Evolutionary conservation across 495 filamentous ascomycete genomes (phyloP).

Genomic region (Penicillium cataractarum): DNA sequence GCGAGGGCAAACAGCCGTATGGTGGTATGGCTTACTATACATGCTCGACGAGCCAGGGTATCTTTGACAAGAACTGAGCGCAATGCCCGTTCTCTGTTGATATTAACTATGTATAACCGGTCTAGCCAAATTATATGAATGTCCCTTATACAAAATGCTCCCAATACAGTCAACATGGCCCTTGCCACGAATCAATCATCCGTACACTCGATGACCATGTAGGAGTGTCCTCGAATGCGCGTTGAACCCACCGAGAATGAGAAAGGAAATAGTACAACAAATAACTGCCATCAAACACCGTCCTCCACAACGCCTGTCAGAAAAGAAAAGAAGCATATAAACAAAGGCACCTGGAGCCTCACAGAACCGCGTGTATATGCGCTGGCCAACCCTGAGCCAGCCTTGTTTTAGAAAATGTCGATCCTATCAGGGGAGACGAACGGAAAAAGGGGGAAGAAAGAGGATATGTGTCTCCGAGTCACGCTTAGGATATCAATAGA

Average conservation of each 20-base stretch:
- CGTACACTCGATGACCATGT: conserved; percentile 3
- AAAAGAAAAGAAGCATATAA: conserved; percentile 20
- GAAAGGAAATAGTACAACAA: conserved; percentile 20
- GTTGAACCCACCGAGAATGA: conserved; percentile 6
- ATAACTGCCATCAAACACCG: conserved; percentile 20
- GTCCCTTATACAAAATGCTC: conserved; percentile 29
- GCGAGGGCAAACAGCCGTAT: not conserved
- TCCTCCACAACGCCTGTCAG: conserved; percentile 19
- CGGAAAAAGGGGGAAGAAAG: conserved; percentile 11
- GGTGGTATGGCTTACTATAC: not conserved
- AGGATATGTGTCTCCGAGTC: not conserved
- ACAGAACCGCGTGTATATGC: conserved; percentile 23
- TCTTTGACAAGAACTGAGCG: conserved; percentile 4
- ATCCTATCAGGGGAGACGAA: conserved; percentile 6
- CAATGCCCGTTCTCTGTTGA: conserved; percentile 9
- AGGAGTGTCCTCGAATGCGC: conserved; percentile 8
- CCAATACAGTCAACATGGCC: conserved; percentile 2
- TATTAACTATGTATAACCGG: conserved; percentile 29
- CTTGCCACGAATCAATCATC: conserved; percentile 6
- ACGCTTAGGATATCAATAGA: not conserved
- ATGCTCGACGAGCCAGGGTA: not conserved
- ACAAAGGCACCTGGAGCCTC: conserved; percentile 19
- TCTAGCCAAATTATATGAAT: conserved; percentile 25
- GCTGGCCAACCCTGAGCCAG: conserved; percentile 17
- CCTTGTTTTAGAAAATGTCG: conserved; percentile 8